Conservation (phyloP, 306 rosid species). For the Pterocarpus santalinus region DNA sequence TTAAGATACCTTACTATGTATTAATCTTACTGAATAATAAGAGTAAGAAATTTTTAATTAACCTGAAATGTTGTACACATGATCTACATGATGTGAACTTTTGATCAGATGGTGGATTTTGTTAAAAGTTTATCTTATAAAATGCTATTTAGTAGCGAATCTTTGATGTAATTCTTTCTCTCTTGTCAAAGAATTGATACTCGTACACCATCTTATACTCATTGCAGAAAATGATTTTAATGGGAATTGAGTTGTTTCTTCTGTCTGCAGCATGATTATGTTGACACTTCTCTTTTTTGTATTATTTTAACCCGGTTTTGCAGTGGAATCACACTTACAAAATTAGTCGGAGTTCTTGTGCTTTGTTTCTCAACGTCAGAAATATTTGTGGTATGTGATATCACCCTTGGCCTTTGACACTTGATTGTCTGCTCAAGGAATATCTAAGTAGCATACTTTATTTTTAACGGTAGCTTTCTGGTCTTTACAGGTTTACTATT, state of each 20-base stretch:
- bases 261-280: conserved; percentile 24
- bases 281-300: conserved; percentile 45
- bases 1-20: neutral
- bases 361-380: conserved; percentile 92
- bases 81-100: neutral
- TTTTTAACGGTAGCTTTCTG: conserved; percentile 24
- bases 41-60: conserved; percentile 17
- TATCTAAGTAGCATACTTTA: conserved; percentile 14
- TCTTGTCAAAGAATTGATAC: conserved; percentile 16
- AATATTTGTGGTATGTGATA: conserved; percentile 83
- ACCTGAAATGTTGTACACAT: neutral
- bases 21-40: neutral
- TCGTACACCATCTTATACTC: neutral
- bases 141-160: neutral
- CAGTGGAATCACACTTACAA: conserved; percentile 96
- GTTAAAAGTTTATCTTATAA: conserved; percentile 4
- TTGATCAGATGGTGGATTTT: too few species aligned
- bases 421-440: conserved; percentile 30
- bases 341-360: conserved; percentile 92
- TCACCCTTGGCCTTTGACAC: conserved; percentile 38
- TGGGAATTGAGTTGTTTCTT: conserved; percentile 5
- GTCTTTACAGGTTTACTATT: conserved; percentile 87
- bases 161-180: conserved; percentile 23
- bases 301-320: conserved; percentile 46
- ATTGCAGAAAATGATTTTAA: conserved; percentile 27